Evolutionary conservation across 805 yeast species (phyloP).

Genomic region (Hanseniaspora occidentalis): DNA sequence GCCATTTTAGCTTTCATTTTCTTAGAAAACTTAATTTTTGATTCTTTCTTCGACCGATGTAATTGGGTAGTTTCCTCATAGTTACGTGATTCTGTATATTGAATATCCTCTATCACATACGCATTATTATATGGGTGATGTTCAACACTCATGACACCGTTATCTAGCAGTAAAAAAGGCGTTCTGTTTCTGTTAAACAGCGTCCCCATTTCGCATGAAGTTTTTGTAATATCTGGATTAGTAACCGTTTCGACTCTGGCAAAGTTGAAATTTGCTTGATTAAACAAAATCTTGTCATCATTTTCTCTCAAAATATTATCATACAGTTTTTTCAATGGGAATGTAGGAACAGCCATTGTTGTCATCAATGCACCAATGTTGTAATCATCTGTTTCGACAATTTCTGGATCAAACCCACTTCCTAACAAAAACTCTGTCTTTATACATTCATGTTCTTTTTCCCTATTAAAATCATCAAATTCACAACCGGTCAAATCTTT

Average conservation of each 20-base stretch:
- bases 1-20: no score
- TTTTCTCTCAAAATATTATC: neutral
- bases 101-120: neutral
- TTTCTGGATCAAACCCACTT: no score
- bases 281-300: neutral
- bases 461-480: neutral
- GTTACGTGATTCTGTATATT: no score
- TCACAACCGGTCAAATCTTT: neutral
- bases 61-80: no score
- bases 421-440: neutral
- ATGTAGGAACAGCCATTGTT: neutral
- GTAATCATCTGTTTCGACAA: neutral
- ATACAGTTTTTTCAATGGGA: constrained; percentile 9
- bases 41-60: no score
- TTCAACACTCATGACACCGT: neutral
- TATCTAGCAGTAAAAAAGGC: neutral
- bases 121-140: neutral
- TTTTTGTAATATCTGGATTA: neutral
- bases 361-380: neutral
- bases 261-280: neutral
- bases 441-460: neutral
- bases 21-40: no score
- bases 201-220: neutral
- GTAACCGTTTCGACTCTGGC: neutral
- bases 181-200: neutral